Evolutionary conservation across 78 protist genomes (phyloP), one percentile per base, ranked within the genome.

Genomic region (Dictyostelium discoideum): DNA sequence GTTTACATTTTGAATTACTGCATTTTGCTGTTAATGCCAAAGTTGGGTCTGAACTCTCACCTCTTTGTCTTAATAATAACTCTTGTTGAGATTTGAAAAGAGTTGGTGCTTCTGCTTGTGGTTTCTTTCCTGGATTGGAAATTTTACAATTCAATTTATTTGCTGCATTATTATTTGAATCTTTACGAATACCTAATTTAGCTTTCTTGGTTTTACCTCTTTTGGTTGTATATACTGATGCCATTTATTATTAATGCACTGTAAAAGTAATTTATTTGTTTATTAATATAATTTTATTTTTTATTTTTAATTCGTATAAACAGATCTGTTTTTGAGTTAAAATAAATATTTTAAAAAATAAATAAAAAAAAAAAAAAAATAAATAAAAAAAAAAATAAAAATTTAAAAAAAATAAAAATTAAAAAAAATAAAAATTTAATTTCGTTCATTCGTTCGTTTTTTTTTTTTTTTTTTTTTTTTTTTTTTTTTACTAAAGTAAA

Each of bases 201-300:
- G 87, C 87, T 67, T 89, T 89, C 82, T 89, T 89, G 8, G 86
- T 81, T 48, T 89, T 89, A 29, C 94, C 94, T 80, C 94, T 79
- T 46, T 89, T 89, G 13, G 94, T 89, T 89, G 94, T 89, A 57
- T 89, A 89, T 81, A 81, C 94, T 60, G 86, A 81, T 26, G 94
- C 94, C 94, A 89, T 89, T 14, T 54, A 46, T 46, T 46, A 46
- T 46, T 46, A 32, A 32, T 32, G 1, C 1, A 32, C 1, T 0
- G 1, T 32, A 32, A 32, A 32, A 32, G 37, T 32, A 32, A 46
- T 46, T 46, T 46, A 9, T 46, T 46, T 46, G 0, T 46, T 46
- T 46, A 5, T 42, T 42, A 2, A 42, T 48, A 1, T 48, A 48
- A 7, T 48, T 10, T 48, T 48, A 48, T 48, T 48, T 48, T 10